phyloP scores from a whole-genome alignment of 805 yeast species.

The Ogataea nonfermentans region DNA sequence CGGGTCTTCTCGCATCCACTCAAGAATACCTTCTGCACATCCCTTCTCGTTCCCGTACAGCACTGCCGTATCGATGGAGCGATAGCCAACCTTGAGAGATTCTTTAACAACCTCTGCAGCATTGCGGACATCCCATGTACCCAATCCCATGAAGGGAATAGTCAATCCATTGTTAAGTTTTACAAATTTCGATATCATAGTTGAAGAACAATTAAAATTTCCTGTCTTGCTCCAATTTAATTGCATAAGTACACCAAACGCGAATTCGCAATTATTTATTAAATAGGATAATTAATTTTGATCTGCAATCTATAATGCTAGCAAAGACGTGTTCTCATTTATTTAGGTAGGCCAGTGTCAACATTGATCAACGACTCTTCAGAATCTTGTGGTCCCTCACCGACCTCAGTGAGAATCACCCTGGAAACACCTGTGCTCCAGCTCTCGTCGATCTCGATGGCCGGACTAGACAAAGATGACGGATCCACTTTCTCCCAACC shows the following conservation, averaged over 20 bases:
- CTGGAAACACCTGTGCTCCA: slow-evolving; percentile 64
- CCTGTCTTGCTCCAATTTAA: slow-evolving; percentile 1
- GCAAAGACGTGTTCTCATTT: slow-evolving; percentile 3
- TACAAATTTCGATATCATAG: slow-evolving; percentile 24
- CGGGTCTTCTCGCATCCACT: slow-evolving; percentile 40
- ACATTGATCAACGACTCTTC: slow-evolving; percentile 54
- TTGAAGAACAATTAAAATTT: too few relatives aligned
- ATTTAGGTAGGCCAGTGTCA: slow-evolving; percentile 59
- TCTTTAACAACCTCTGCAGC: slow-evolving; percentile 42
- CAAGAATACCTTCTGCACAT: slow-evolving; percentile 46
- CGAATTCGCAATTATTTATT: slow-evolving; percentile 1
- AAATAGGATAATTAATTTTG: neutral
- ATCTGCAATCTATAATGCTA: neutral
- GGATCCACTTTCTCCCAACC: slow-evolving; percentile 60
- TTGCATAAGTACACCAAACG: neutral
- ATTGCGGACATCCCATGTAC: slow-evolving; percentile 43
- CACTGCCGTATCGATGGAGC: slow-evolving; percentile 49
- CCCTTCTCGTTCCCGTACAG: slow-evolving; percentile 47
- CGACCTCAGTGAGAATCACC: slow-evolving; percentile 81
- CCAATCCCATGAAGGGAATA: slow-evolving; percentile 51
- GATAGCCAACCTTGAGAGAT: slow-evolving; percentile 44
- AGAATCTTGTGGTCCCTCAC: slow-evolving; percentile 77
- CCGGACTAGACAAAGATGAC: slow-evolving; percentile 18
- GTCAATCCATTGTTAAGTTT: slow-evolving; percentile 52
- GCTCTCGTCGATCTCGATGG: slow-evolving; percentile 28